Evolutionary conservation across 202 grass and related monocot genomes (phyloP), one percentile per base, ranked within the genome.

Genomic region (Schoenoplectus tabernaemontani): DNA sequence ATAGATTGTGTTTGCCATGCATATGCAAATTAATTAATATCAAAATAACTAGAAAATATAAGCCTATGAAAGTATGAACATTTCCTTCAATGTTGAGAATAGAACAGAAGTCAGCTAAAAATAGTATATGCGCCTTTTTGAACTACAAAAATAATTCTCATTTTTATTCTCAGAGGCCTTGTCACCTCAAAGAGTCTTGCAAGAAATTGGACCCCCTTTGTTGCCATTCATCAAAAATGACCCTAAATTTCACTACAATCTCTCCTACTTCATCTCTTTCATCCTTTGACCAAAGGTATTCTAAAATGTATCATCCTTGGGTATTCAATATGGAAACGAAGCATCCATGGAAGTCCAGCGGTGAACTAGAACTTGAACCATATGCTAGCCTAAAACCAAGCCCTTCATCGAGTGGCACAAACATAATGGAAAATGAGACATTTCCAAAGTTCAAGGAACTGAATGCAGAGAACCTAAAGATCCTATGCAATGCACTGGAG

Each of bases 401-500:
- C 33, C 28, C 81, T 41, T 80, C 77, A 1, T 80, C 51, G 71
- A 83, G 48, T 83, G 81, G 58, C 57, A 83, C 82, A 81, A 84
- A 86, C 19, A 88, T 86, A 16, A 86, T 99, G 76, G 88, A 92
- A 76, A 83, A 86, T 57, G 91, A 91, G 26, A 76, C 74, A 44
- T 77, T 82, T 11, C 83, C 92, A 33, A 98, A 22, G 83, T 99
- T 99, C 83, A 99, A 99, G 86, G 95, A 94, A 87, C 89, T 98
- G 39, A 94, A 84, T 70, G 86, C 95, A 51, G 87, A 90, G 84
- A 98, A 92, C 72, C 87, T 98, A 9, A 98, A 94, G 89, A 15
- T 87, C 1, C 84, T 98, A 9, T 98, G 91, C 75, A 76, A 17
- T 38, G 88, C 87, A 2, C 13, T 98, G 65, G 95, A 98, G 89